Base-by-base conservation (phyloP, 768 basidiomycete species). In the Cystofilobasidium ferigula region DNA sequence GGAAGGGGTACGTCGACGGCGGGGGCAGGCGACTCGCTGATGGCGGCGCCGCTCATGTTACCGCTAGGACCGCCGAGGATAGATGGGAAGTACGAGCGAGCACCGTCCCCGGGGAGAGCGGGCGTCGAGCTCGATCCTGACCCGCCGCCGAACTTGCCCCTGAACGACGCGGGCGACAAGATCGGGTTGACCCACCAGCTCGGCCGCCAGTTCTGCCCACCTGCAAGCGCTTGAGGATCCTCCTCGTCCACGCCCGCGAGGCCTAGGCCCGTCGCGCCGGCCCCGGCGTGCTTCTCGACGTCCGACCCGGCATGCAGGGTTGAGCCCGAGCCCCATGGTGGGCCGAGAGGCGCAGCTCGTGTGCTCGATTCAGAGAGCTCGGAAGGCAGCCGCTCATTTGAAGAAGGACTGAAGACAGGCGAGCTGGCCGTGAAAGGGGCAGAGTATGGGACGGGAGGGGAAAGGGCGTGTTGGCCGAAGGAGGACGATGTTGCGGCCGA, bases 171-270 rank as follows among this genome's bases (percentile, higher is more conserved):
- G 13, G 45, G 45, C 10, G 45, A 13, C 9, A 48, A 3, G 45
- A 16, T 47, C 26, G 51, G 20, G 30, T 54, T 54, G 26, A 14
- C 30, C 51, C 51, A 54, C 51, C 51, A 54, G 51, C 51, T 54
- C 26, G 51, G 28, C 6, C 51, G 26, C 3, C 51, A 5, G 45
- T n/a, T n/a, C 7, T 14, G 13, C 18, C 28, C 1, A 8, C 28
- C 18, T 24, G 45, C 8, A 13, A 28, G 3, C 9, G 51, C 20
- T 32, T 16, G 9, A 4, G 28, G 13, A 14, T 32, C 51, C 51
- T 54, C 51, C 18, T 54, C 51, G 4, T 54, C 51, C 7, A 54
- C 51, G 13, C 51, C 51, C 20, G 40, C 40, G 10, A 42, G 40
- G 40, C 40, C 40, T 20, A 42, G 40, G 10, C 40, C 40, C 10